A percentile compares a stretch with the other conserved stretches of the same genome.
phyloP scores from a whole-genome alignment of 1,284 basidiomycete species.

The Cryptococcus maquisensis region DNA sequence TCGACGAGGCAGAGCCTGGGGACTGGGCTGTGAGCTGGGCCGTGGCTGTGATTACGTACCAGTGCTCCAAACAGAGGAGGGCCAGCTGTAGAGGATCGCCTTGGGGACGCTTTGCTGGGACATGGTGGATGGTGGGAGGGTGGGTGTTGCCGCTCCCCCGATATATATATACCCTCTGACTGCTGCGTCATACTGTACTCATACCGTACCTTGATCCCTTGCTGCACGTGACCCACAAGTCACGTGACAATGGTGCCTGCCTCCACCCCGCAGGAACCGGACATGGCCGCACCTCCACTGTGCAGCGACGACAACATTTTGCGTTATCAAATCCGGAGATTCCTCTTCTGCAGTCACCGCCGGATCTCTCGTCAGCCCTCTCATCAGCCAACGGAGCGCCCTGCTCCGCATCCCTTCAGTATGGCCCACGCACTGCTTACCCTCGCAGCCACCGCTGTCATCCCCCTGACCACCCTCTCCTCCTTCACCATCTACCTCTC shows the following conservation, averaged over 20 bases:
- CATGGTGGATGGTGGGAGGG: constrained; percentile 15
- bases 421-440: constrained; percentile 19
- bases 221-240: neutral
- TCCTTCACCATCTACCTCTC: constrained; percentile 39
- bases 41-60: too few relatives aligned
- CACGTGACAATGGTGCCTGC: neutral
- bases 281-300: too few relatives aligned
- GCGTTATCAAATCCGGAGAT: too few relatives aligned
- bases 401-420: neutral
- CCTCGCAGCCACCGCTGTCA: constrained; percentile 28
- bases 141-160: neutral
- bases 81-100: constrained; percentile 48
- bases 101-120: constrained; percentile 28
- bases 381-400: too few relatives aligned
- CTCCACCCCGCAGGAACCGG: too few relatives aligned
- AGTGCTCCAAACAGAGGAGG: constrained; percentile 46
- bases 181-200: too few relatives aligned
- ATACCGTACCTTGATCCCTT: neutral
- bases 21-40: constrained; percentile 12
- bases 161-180: too few relatives aligned
- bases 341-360: too few relatives aligned
- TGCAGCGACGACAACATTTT: too few relatives aligned
- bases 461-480: constrained; percentile 34
- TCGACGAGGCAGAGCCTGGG: constrained; percentile 47
- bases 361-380: too few relatives aligned